Evolutionary conservation across 257 asterid genomes (phyloP).

Genomic region (Solanum medicagineum): DNA sequence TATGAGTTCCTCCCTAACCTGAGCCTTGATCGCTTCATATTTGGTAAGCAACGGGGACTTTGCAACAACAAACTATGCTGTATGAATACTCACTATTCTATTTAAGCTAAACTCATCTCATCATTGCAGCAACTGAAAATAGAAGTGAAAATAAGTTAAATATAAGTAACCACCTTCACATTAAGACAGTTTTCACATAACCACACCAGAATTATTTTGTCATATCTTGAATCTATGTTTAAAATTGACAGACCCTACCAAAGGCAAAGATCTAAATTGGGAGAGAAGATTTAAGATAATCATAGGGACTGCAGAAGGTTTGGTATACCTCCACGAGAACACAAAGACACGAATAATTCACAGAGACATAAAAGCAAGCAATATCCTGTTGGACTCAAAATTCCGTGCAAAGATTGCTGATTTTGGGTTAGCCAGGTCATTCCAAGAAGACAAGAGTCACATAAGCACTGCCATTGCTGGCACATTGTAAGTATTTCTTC

Average conservation of each 20-base stretch:
- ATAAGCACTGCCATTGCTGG: slow-evolving; percentile 41
- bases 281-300: slow-evolving; percentile 35
- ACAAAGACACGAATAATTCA: slow-evolving; percentile 17
- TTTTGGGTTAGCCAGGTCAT: slow-evolving; percentile 39
- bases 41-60: slow-evolving; percentile 3
- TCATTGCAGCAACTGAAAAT: background rate
- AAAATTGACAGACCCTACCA: slow-evolving; percentile 10
- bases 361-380: slow-evolving; percentile 37
- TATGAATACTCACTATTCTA: background rate
- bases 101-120: background rate
- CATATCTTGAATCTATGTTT: background rate
- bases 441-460: slow-evolving; percentile 40
- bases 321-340: slow-evolving; percentile 38
- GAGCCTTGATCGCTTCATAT: slow-evolving; percentile 21
- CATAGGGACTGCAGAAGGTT: slow-evolving; percentile 32
- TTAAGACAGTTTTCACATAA: background rate
- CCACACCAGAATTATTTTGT: background rate
- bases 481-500: slow-evolving; percentile 16
- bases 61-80: background rate
- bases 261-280: slow-evolving; percentile 30
- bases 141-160: background rate
- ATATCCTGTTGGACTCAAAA: slow-evolving; percentile 25
- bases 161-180: background rate
- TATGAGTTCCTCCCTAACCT: slow-evolving; percentile 14
- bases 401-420: slow-evolving; percentile 31